A percentile compares a stretch with the other conserved stretches of the same genome.
phyloP scores from a whole-genome alignment of 2,329 filamentous ascomycete genomes.

The Pyricularia sp. region DNA sequence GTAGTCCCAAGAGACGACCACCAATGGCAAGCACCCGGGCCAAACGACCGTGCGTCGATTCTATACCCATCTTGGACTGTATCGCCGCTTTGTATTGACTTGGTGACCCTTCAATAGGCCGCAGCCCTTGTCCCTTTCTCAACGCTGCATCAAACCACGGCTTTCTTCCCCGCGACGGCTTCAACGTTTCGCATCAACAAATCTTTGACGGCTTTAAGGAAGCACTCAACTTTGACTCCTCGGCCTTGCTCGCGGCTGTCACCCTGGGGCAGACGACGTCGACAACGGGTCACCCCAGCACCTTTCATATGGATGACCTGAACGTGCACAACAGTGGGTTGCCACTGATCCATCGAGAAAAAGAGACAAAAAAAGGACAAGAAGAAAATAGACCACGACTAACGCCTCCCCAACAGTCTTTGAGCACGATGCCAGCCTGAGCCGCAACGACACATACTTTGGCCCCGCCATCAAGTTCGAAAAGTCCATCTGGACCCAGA shows the following conservation, averaged over 20 bases:
- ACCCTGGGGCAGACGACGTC: slow-evolving; percentile 29
- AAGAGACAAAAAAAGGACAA: background rate
- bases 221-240: slow-evolving; percentile 32
- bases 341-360: background rate
- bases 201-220: slow-evolving; percentile 26
- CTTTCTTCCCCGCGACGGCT: slow-evolving; percentile 35
- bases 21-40: background rate
- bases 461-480: background rate
- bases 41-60: background rate
- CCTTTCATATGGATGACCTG: slow-evolving; percentile 4
- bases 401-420: background rate
- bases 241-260: slow-evolving; percentile 30
- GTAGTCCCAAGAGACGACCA: background rate
- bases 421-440: slow-evolving; percentile 6
- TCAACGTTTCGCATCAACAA: slow-evolving; percentile 27
- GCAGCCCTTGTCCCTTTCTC: slow-evolving; percentile 40
- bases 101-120: slow-evolving; percentile 14
- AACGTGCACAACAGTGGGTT: background rate
- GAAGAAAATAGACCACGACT: no score
- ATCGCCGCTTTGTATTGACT: background rate
- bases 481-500: background rate
- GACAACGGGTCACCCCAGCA: slow-evolving; percentile 31
- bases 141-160: slow-evolving; percentile 43
- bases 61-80: no score
- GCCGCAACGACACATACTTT: slow-evolving; percentile 1